Conservation (phyloP, 345 rosid species). For the Populus pruinosa region DNA sequence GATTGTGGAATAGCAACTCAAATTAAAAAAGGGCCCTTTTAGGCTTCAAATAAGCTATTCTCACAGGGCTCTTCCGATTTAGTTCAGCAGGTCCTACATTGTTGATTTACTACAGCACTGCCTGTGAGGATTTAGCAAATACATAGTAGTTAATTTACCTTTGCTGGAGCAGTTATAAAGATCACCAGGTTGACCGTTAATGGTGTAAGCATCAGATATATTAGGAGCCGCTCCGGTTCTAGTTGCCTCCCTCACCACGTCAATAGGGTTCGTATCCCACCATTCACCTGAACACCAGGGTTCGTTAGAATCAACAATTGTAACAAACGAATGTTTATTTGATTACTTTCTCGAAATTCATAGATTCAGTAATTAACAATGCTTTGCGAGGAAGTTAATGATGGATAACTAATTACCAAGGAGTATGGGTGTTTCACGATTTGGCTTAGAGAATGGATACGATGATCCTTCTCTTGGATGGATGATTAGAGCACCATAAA, state of each 20-base stretch:
- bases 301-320: not conserved
- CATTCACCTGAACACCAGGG: conserved; percentile 62
- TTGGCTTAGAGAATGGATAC: conserved; percentile 73
- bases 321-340: not conserved
- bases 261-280: conserved; percentile 88
- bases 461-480: conserved; percentile 59
- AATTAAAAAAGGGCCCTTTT: not conserved
- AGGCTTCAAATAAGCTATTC: no score
- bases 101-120: not conserved
- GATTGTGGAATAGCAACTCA: not conserved
- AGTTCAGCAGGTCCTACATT: not conserved
- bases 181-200: conserved; percentile 95
- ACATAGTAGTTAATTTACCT: conserved; percentile 34
- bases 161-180: conserved; percentile 75
- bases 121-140: not conserved
- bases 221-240: conserved; percentile 77
- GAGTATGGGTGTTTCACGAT: conserved; percentile 56
- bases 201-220: conserved; percentile 73
- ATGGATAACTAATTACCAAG: conserved; percentile 48
- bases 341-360: not conserved
- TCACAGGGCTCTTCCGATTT: no score
- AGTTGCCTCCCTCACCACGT: conserved; percentile 62
- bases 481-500: conserved; percentile 81
- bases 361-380: not conserved
- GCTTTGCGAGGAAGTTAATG: no score